These are phyloP conservation scores for Apiospora arundinis DNA, from an alignment of 2,329 filamentous ascomycete species.

Conservation along the genomic window DNA sequence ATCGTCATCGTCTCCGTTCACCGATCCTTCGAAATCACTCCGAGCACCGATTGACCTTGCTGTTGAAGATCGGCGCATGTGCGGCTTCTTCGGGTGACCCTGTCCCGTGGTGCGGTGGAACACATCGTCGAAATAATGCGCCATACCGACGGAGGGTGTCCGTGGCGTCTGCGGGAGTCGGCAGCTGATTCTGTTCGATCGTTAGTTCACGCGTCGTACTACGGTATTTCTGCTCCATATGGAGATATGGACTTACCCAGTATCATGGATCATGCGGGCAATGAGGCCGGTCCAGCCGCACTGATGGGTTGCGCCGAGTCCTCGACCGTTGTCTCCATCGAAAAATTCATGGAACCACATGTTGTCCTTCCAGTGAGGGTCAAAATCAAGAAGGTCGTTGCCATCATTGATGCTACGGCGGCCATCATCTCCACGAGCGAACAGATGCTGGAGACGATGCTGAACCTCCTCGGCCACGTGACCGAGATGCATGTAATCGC, in stretches of 20 bases:
- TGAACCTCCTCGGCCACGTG: slow-evolving; percentile 95
- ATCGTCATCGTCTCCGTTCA: slow-evolving; percentile 55
- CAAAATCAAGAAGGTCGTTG: slow-evolving; percentile 86
- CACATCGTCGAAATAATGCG: slow-evolving; percentile 95
- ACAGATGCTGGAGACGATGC: slow-evolving; percentile 91
- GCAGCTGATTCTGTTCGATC: slow-evolving; percentile 72
- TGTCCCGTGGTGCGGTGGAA: slow-evolving; percentile 62
- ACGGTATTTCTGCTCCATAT: background rate
- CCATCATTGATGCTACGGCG: slow-evolving; percentile 87
- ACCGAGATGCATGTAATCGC: slow-evolving; percentile 93
- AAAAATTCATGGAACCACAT: slow-evolving; percentile 99
- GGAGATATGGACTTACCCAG: slow-evolving; percentile 69
- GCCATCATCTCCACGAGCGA: slow-evolving; percentile 83
- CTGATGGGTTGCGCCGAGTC: slow-evolving; percentile 90
- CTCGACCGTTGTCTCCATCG: slow-evolving; percentile 88
- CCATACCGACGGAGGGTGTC: slow-evolving; percentile 81
- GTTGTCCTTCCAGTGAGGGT: slow-evolving; percentile 90
- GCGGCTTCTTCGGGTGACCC: slow-evolving; percentile 51
- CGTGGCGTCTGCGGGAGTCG: slow-evolving; percentile 92
- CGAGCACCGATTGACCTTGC: slow-evolving; percentile 82
- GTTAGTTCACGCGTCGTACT: slow-evolving; percentile 46
- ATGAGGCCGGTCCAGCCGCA: slow-evolving; percentile 97
- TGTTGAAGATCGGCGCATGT: slow-evolving; percentile 79
- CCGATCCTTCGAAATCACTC: slow-evolving; percentile 73
- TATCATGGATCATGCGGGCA: slow-evolving; percentile 97